Base-by-base conservation (phyloP, 352 stramenopile species). In the Hyaloperonospora arabidopsidis region DNA sequence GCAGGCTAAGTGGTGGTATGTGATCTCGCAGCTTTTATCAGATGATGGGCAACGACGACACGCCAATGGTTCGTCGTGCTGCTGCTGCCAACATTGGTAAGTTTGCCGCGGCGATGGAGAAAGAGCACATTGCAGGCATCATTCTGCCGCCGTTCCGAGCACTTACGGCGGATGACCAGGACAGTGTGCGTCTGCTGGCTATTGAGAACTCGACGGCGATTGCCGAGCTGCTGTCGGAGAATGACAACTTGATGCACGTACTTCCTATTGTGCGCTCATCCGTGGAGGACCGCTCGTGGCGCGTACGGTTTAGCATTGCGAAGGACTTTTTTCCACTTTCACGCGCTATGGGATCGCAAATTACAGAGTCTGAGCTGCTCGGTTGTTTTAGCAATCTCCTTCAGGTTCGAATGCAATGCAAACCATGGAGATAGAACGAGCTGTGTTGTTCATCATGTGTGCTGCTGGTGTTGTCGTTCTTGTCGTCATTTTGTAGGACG, bases 231-330 rank as follows among this genome's bases (percentile, higher is more conserved):
- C 68, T 95, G 5, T 74, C 74, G 18, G 66, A 74, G 32, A 83
- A 95, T 1, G 80, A 92, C 41, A 92, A 91, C 68, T 72, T 67
- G 47, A 63, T 81, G 57, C 61, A 91, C 50, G 63, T 93, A 22
- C 67, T 93, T 22, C 83, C 83, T 15, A 70, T 90, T 49, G 80
- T 91, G 40, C 79, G 81, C 45, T 73, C 67, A 57, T 92, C 66
- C 43, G 78, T 87, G 50, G 88, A 85, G 68, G 87, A 85, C 64
- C 86, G 80, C 60, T 97, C 62, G 73, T 96, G 93, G 93, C 79
- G 91, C 59, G 91, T 98, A 34, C 86, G 93, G 48, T 93, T 97
- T 60, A 97, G 93, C 70, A 84, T 98, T 47, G 85, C 91, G 15
- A 98, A 97, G 70, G 72, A 90, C 32, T 97, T 97, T 63, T 93